Evolutionary conservation across 495 filamentous ascomycete species (phyloP).

Genomic region (Cudoniella acicularis): DNA sequence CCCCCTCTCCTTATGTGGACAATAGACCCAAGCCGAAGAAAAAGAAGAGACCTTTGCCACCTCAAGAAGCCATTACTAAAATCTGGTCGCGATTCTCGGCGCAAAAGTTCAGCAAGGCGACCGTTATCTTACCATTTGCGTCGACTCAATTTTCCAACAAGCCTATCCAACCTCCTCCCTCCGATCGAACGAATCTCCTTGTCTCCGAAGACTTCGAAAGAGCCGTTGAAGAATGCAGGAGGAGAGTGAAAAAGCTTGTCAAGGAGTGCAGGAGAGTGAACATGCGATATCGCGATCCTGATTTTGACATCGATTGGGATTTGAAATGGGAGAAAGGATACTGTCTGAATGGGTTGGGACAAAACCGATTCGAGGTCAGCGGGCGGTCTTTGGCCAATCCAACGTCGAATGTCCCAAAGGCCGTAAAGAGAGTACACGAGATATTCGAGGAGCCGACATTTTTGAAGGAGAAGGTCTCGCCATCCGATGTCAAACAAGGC

Average conservation of each 20-base stretch:
- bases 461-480: conserved; percentile 75
- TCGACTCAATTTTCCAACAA: not conserved
- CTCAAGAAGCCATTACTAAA: conserved; percentile 67
- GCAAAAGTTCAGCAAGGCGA: conserved; percentile 53
- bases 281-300: conserved; percentile 84
- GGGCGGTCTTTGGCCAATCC: conserved; percentile 15
- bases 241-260: conserved; percentile 77
- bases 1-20: not conserved
- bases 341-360: conserved; percentile 59
- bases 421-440: conserved; percentile 70
- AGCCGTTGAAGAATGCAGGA: conserved; percentile 63
- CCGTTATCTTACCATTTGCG: conserved; percentile 14
- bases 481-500: conserved; percentile 80
- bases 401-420: conserved; percentile 39
- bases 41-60: conserved; percentile 53
- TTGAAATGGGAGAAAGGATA: conserved; percentile 39
- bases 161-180: conserved; percentile 24
- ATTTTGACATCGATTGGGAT: conserved; percentile 75
- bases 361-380: conserved; percentile 20
- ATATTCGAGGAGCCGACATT: conserved; percentile 88
- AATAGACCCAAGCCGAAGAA: conserved; percentile 17
- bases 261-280: conserved; percentile 81
- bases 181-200: conserved; percentile 35
- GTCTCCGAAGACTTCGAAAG: conserved; percentile 51
- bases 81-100: conserved; percentile 79